phyloP scores from a whole-genome alignment of 2,329 filamentous ascomycete genomes.

The Ophiostoma perfectum region DNA sequence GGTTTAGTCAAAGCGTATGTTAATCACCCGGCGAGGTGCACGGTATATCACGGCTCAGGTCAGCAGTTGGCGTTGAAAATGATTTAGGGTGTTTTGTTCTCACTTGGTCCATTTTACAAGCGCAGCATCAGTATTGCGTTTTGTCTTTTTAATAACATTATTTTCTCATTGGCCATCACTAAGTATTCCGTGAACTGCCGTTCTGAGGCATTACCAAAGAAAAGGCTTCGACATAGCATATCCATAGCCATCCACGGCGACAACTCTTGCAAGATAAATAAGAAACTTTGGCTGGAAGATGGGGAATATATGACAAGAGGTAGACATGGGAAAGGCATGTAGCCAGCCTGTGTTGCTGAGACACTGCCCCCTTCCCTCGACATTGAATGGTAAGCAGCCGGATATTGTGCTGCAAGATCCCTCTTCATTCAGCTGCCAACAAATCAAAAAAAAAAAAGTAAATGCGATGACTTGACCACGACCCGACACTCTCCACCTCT shows the following conservation, averaged over 20 bases:
- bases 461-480: neutral
- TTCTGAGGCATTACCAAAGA: neutral
- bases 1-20: neutral
- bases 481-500: neutral
- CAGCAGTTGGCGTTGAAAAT: slow-evolving; percentile 11
- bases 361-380: neutral
- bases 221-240: slow-evolving; percentile 4
- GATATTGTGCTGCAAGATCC: neutral
- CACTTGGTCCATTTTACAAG: neutral
- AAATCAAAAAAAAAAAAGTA: neutral
- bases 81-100: slow-evolving; percentile 6
- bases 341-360: neutral
- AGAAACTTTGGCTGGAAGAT: slow-evolving; percentile 8
- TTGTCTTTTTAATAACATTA: neutral
- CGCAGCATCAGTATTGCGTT: neutral
- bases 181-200: neutral
- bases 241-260: slow-evolving; percentile 14
- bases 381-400: neutral
- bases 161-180: slow-evolving; percentile 3
- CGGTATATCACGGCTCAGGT: slow-evolving; percentile 3
- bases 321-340: neutral
- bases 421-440: neutral
- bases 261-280: slow-evolving; percentile 17
- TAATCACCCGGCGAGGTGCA: slow-evolving; percentile 4
- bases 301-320: neutral